Evolutionary conservation across 257 asterid genomes (phyloP).

Genomic region (Primulina huaijiensis): DNA sequence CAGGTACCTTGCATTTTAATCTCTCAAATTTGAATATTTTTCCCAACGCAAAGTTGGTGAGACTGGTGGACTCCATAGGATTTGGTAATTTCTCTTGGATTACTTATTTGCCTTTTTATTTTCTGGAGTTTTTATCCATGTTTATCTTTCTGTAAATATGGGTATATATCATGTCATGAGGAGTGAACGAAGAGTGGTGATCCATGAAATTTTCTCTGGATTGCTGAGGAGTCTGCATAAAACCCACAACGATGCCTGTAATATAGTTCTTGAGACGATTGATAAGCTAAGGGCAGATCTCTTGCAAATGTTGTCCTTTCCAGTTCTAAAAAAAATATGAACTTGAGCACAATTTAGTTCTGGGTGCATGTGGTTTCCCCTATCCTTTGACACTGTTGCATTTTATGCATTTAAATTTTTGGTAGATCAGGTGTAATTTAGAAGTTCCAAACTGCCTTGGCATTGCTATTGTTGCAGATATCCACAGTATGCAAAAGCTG

Average conservation of each 20-base stretch:
- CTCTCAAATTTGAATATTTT: neutral
- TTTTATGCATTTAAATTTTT: neutral
- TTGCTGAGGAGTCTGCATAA: too few relatives aligned
- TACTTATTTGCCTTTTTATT: slow-evolving; percentile 2
- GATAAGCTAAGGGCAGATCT: too few relatives aligned
- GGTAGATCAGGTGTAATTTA: slow-evolving; percentile 8
- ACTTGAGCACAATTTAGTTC: too few relatives aligned
- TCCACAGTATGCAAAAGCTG: slow-evolving; percentile 80
- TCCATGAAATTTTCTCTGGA: too few relatives aligned
- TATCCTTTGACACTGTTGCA: neutral
- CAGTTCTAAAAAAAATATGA: too few relatives aligned
- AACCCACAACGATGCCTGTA: too few relatives aligned
- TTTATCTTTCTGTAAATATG: too few relatives aligned
- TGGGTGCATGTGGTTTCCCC: neutral
- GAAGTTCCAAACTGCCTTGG: slow-evolving; percentile 3
- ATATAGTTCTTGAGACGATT: too few relatives aligned
- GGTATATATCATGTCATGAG: too few relatives aligned
- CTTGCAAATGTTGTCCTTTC: too few relatives aligned
- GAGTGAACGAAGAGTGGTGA: too few relatives aligned
- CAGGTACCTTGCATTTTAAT: slow-evolving; percentile 48
- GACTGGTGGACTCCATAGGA: neutral
- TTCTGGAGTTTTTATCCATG: neutral
- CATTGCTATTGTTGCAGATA: slow-evolving; percentile 51
- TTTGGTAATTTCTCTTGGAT: neutral
- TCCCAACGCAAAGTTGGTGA: neutral